These are phyloP conservation scores for Nemania diffusa DNA, from an alignment of 2,329 filamentous ascomycete genomes.

Conservation along the genomic window DNA sequence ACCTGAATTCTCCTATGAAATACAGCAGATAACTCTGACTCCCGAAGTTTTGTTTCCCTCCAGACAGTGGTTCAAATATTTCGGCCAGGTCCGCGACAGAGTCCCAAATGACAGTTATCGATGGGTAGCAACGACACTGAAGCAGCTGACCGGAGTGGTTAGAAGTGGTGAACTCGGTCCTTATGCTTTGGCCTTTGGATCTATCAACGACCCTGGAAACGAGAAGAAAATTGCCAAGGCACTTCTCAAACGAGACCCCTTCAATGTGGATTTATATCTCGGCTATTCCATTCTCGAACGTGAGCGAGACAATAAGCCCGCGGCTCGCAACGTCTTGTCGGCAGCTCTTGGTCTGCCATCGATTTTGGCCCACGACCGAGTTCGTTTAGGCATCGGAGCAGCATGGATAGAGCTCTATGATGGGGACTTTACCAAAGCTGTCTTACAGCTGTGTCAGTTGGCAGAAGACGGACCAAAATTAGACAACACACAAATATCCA, in stretches of 20 bases:
- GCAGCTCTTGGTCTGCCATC: constrained; percentile 65
- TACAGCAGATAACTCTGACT: constrained; percentile 42
- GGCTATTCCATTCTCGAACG: constrained; percentile 80
- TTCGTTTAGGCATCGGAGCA: constrained; percentile 69
- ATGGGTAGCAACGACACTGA: constrained; percentile 66
- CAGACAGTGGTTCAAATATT: constrained; percentile 57
- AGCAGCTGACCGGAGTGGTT: constrained; percentile 62
- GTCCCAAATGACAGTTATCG: constrained; percentile 51
- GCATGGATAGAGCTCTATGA: constrained; percentile 72
- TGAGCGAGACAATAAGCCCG: constrained; percentile 63
- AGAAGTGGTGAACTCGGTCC: constrained; percentile 67
- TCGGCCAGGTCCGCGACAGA: constrained; percentile 44
- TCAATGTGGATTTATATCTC: constrained; percentile 77
- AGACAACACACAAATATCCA: constrained; percentile 22
- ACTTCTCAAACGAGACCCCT: constrained; percentile 74
- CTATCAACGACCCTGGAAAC: constrained; percentile 61
- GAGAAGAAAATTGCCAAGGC: constrained; percentile 77
- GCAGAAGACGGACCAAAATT: constrained; percentile 47
- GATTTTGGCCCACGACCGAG: constrained; percentile 40
- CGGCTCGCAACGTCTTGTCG: constrained; percentile 72
- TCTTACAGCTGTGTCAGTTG: constrained; percentile 55
- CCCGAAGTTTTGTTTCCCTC: constrained; percentile 64
- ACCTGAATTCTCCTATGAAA: constrained; percentile 41
- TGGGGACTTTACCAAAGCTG: constrained; percentile 50
- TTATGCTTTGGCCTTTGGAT: constrained; percentile 77